phyloP scores from a whole-genome alignment of 176 grass and related monocot genomes.

The Oryza glaberrima region DNA sequence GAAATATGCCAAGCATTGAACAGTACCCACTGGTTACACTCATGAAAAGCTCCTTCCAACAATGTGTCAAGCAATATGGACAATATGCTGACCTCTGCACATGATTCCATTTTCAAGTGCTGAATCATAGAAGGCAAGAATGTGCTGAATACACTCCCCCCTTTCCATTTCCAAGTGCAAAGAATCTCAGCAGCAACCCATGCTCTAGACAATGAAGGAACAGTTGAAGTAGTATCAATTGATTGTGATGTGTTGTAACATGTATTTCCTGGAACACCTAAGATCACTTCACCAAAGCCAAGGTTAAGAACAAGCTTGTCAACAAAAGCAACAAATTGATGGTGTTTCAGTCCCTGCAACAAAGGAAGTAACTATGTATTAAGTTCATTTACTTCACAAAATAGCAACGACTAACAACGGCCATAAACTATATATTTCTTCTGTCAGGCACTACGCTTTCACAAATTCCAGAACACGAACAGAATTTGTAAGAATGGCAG shows the following conservation, averaged over 20 bases:
- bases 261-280: constrained; percentile 59
- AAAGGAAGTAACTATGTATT: constrained; percentile 7
- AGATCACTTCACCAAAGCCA: constrained; percentile 73
- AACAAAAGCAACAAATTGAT: constrained; percentile 73
- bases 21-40: constrained; percentile 63
- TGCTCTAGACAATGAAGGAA: constrained; percentile 53
- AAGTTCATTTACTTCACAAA: constrained; percentile 10
- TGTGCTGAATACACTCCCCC: constrained; percentile 50
- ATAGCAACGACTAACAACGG: not conserved
- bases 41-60: constrained; percentile 57
- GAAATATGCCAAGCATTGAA: constrained; percentile 75
- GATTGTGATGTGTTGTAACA: constrained; percentile 33
- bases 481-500: not conserved
- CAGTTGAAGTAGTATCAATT: constrained; percentile 33
- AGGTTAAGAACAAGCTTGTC: constrained; percentile 76
- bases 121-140: constrained; percentile 78
- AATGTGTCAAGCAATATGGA: constrained; percentile 60
- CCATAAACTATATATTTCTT: not conserved
- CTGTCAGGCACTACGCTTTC: not conserved
- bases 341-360: constrained; percentile 65
- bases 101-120: constrained; percentile 56
- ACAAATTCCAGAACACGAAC: not conserved
- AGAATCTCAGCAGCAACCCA: constrained; percentile 88
- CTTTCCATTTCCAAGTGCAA: constrained; percentile 85
- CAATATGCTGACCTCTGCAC: constrained; percentile 44